Conservation (phyloP, 2,329 filamentous ascomycete genomes). For the Fonsecaea pedrosoi region DNA sequence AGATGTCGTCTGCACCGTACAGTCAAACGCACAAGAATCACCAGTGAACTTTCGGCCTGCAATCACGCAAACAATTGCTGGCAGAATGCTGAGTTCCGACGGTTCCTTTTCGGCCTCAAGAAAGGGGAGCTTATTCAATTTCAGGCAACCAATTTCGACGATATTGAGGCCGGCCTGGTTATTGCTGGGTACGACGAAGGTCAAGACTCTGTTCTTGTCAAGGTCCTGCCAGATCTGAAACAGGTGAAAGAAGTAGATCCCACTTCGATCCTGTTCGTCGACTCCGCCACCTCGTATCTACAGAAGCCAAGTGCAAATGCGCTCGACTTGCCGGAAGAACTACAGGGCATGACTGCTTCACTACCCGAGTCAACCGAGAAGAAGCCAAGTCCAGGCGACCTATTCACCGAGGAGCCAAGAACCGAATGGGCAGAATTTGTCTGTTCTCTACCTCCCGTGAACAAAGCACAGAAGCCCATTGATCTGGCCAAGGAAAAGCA, state of each 20-base stretch:
- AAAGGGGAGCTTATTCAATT: slow-evolving; percentile 82
- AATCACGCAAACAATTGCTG: slow-evolving; percentile 39
- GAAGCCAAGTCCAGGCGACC: slow-evolving; percentile 44
- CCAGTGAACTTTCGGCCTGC: slow-evolving; percentile 70
- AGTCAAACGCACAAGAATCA: slow-evolving; percentile 79
- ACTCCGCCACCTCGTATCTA: slow-evolving; percentile 55
- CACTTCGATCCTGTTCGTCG: slow-evolving; percentile 57
- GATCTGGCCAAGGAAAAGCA: slow-evolving; percentile 75
- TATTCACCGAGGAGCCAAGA: slow-evolving; percentile 53
- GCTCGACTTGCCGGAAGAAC: slow-evolving; percentile 55
- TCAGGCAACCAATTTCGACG: slow-evolving; percentile 73
- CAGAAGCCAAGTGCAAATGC: slow-evolving; percentile 54
- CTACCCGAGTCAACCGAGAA: slow-evolving; percentile 42
- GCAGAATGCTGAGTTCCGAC: slow-evolving; percentile 48
- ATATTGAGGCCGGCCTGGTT: slow-evolving; percentile 90
- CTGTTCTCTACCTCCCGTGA: slow-evolving; percentile 62
- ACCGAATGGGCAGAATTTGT: slow-evolving; percentile 79
- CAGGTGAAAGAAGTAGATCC: slow-evolving; percentile 68
- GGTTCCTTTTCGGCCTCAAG: slow-evolving; percentile 71
- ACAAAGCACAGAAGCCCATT: slow-evolving; percentile 70
- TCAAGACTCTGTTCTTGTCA: slow-evolving; percentile 71
- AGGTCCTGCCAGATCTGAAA: slow-evolving; percentile 84
- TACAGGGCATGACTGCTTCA: slow-evolving; percentile 52
- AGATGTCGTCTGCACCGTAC: slow-evolving; percentile 92
- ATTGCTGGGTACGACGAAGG: slow-evolving; percentile 79